Evolutionary conservation across 257 asterid genomes (phyloP), one percentile per base, ranked within the genome.

Genomic region (Solanum okadae): DNA sequence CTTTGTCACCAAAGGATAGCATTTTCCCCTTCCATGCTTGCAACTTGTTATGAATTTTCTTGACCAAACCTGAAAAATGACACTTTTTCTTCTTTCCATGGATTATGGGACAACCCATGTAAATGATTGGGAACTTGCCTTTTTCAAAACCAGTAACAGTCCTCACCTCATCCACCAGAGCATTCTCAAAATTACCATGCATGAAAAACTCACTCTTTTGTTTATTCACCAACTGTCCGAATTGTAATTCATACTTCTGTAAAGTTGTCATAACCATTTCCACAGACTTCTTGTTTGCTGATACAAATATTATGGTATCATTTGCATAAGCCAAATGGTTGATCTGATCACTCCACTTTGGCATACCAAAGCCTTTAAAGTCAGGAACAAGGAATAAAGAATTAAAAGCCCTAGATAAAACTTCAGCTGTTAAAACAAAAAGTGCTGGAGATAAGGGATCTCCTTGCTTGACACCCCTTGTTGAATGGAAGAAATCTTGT

Each of bases 81-180:
- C 4, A 16, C 4, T 52, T 52, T 6, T 52, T 52, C 23, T 52
- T 52, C 23, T 52, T 52, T 18, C 4, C 63, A 16, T 52, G 23
- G 3, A 20, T 52, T 16, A 52, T 52, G 3, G 63, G 23, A 52
- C 63, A 52, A 0, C 63, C n/a, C 63, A 52, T 0, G 4, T 52
- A 18, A 16, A 2, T 52, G 3, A 52, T 6, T 16, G 10, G 63
- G 8, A 52, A 52, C 4, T 52, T 52, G 4, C 63, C 63, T 18
- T 0, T 16, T 52, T 52, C 10, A 6, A 6, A 52, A 52, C 1
- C 10, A 16, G 63, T 18, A 52, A 52, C 1, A 16, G 0, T 1
- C 63, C 63, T 52, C 9, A 16, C 10, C 63, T 52, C 63, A 1
- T 52, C 63, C 1, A 52, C 23, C 23, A 6, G 1, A 18, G 9